Evolutionary conservation across 1,284 basidiomycete genomes (phyloP), one percentile per base, ranked within the genome.

Genomic region (Phlebopus sp.): DNA sequence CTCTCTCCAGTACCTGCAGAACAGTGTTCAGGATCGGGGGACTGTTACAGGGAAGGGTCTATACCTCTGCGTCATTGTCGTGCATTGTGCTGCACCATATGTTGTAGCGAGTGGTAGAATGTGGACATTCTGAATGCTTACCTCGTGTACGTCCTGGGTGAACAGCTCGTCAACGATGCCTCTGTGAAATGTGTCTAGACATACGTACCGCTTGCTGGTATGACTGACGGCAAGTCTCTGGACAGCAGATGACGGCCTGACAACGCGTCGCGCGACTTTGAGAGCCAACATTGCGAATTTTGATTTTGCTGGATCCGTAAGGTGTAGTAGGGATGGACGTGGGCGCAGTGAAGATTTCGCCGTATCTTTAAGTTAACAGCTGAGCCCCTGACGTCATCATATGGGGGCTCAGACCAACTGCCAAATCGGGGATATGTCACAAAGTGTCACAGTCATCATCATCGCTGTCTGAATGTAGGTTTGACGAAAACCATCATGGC

Each of bases 51-150:
- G 23, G 47, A 27, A 35, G 6, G 36, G 23, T 14, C 62, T 68
- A 19, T 48, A 82, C 81, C 59, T 79, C 70, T 8, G 83, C 74
- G 58, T 83, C 77, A 54, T 83, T 82, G 42, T 78, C 78, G 52
- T 81, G 79, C 71, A 81, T 76, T n/a, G 80, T 78, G 65, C 83
- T 84, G 44, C 29, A 13, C n/a, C 25, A 13, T 10, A n/a, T 17
- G 4, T 27, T n/a, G 19, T 39, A 29, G 27, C 27, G 27, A 29
- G 4, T 15, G 18, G 19, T 14, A 14, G 18, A 5, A 27, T 7
- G 21, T n/a, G 9, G 4, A 40, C 32, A 4, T 19, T 25, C 11
- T 11, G 8, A 15, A 7, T 27, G n/a, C 52, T 14, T 37, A 55
- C 55, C 55, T 57, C 14, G 54, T 55, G 27, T 55, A 56, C 27